Base-by-base conservation (phyloP, 352 stramenopile species). In the Pilasporangium apinafurcum region DNA sequence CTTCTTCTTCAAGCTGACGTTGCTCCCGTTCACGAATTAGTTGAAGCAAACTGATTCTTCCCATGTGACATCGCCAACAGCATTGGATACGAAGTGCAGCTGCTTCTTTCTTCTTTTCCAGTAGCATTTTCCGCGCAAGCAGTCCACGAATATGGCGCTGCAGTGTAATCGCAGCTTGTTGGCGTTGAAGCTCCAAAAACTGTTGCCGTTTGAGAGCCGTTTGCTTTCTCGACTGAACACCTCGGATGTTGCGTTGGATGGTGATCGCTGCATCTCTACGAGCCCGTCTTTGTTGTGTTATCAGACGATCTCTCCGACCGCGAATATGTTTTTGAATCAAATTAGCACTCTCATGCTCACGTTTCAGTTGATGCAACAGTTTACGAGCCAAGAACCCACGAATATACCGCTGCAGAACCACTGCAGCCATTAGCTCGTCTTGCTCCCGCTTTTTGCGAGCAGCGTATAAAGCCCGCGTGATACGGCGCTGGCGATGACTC, bases 191-290 rank as follows among this genome's bases (percentile, higher is more conserved):
- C 8, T 59, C 28, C 13, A 55, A 42, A 6, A 37, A 37, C 32
- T 65, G 26, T 17, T 64, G 46, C 6, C 48, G 45, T 22, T 51
- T 34, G 16, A 30, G 6, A 26, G 18, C 27, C 21, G 37, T 57
- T 8, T 59, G 16, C 7, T 41, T 30, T 0, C 62, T 40, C 7
- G 44, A 56, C 8, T 60, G 28, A 32, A 45, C 48, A 4, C 61
- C 61, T 26, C 64, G 68, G 16, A 65, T 24, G 20, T 62, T 20
- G 6, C 61, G 41, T 39, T 86, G 74, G 25, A 86, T 68, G 2
- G 36, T 25, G 20, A 68, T 41, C 1, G 61, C 68, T n/a, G 68
- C 60, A 17, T 54, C 42, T 10, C 33, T 28, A 4, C 44, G 44
- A 24, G 36, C 18, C 2, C 37, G 42, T 4, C 20, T 14, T 8